A percentile compares a stretch with the other conserved stretches of the same genome.
phyloP scores from a whole-genome alignment of 208 protist species.

The Leishmania turanica region DNA sequence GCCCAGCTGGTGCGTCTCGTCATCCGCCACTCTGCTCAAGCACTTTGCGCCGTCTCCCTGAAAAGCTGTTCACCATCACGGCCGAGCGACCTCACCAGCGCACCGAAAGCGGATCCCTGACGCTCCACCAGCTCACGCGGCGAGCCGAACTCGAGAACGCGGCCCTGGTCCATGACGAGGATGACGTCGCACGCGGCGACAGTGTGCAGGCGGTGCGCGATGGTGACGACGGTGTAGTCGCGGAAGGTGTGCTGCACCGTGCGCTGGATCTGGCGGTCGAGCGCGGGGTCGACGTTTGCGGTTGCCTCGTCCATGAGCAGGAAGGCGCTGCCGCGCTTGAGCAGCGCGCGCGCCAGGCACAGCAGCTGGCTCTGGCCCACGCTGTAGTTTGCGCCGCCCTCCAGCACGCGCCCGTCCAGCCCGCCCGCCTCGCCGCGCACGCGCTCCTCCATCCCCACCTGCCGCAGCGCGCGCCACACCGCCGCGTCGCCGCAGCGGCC shows the following conservation, averaged over 20 bases:
- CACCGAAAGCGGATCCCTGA: constrained; percentile 39
- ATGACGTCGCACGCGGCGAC: constrained; percentile 66
- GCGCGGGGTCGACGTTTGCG: constrained; percentile 61
- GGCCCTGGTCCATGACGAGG: constrained; percentile 63
- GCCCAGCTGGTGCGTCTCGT: not conserved
- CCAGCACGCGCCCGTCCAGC: constrained; percentile 48
- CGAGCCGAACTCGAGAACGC: constrained; percentile 10
- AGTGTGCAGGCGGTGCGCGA: constrained; percentile 75
- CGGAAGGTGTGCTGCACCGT: constrained; percentile 52
- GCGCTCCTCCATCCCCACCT: constrained; percentile 48
- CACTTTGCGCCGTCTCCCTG: not conserved
- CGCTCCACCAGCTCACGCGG: constrained; percentile 25
- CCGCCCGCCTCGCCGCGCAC: constrained; percentile 28
- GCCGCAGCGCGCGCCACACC: constrained; percentile 52
- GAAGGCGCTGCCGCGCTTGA: constrained; percentile 56
- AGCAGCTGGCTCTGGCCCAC: constrained; percentile 80
- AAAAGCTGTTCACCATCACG: not conserved
- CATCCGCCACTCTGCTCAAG: not conserved
- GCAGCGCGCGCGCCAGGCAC: constrained; percentile 72
- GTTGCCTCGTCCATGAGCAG: constrained; percentile 83
- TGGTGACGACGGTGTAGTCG: constrained; percentile 64
- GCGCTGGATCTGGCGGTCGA: constrained; percentile 61
- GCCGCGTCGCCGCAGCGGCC: constrained; percentile 37
- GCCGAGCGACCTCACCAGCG: constrained; percentile 22
- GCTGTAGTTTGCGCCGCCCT: constrained; percentile 74